phyloP scores from a whole-genome alignment of 2,329 filamentous ascomycete genomes.

The Cephalotrichum gorgonifer region DNA sequence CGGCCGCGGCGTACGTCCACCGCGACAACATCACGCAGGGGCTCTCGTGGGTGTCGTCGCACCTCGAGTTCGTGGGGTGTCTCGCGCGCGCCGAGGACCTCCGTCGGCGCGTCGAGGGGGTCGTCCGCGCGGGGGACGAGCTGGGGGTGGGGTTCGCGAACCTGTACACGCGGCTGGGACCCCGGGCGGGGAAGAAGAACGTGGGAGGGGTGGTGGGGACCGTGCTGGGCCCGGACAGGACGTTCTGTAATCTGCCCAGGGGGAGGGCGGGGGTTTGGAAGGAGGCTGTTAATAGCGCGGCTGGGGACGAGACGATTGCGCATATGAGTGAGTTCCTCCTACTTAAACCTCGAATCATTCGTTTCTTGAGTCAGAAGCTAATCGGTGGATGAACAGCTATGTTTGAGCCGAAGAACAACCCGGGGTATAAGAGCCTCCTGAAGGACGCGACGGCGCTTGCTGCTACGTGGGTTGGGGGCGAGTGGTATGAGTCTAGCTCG shows the following conservation, averaged over 20 bases:
- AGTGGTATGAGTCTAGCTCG: slow-evolving; percentile 52
- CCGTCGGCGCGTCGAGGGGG: slow-evolving; percentile 56
- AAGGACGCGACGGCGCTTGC: slow-evolving; percentile 56
- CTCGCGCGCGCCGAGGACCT: slow-evolving; percentile 77
- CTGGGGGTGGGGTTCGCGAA: slow-evolving; percentile 71
- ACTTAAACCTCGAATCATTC: too few species aligned
- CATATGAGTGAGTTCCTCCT: slow-evolving; percentile 53
- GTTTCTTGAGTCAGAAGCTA: not conserved
- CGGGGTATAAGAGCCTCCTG: slow-evolving; percentile 59
- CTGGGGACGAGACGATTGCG: slow-evolving; percentile 66
- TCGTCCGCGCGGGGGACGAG: slow-evolving; percentile 55
- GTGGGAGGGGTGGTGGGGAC: slow-evolving; percentile 35
- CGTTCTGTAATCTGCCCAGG: slow-evolving; percentile 77
- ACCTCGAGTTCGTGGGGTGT: slow-evolving; percentile 89
- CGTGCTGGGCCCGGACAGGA: slow-evolving; percentile 61
- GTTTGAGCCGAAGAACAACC: slow-evolving; percentile 65
- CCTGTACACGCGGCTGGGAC: slow-evolving; percentile 75
- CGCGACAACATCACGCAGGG: slow-evolving; percentile 69
- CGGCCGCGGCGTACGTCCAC: slow-evolving; percentile 77
- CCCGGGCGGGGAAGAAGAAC: slow-evolving; percentile 47
- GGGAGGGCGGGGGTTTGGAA: slow-evolving; percentile 51
- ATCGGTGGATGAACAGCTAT: slow-evolving; percentile 35
- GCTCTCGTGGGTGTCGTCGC: slow-evolving; percentile 74
- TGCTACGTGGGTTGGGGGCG: slow-evolving; percentile 50
- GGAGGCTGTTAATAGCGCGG: slow-evolving; percentile 67